These are phyloP conservation scores for Microdochium trichocladiopsis DNA, from an alignment of 2,329 filamentous ascomycete species.

Conservation along the genomic window DNA sequence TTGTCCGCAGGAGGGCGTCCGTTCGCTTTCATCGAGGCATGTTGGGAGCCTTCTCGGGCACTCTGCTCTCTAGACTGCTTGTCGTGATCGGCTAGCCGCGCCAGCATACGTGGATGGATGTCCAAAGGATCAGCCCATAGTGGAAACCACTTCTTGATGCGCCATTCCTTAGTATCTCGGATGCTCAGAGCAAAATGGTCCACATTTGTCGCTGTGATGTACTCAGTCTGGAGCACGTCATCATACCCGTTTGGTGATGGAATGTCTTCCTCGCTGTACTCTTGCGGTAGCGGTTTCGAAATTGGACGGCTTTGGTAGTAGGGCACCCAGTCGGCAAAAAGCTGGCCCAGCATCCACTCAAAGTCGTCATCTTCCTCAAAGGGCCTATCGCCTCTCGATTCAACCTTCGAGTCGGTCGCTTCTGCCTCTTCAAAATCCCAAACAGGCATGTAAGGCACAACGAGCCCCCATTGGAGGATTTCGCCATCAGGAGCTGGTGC, in stretches of 20 bases:
- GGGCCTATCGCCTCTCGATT: neutral
- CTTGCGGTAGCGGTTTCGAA: constrained; percentile 16
- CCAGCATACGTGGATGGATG: constrained; percentile 1
- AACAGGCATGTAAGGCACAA: neutral
- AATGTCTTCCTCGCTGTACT: constrained; percentile 21
- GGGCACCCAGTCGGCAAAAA: neutral
- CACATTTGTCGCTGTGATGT: constrained; percentile 17
- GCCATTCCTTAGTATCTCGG: constrained; percentile 21
- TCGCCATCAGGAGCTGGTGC: neutral
- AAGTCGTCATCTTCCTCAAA: neutral
- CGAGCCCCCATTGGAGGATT: neutral
- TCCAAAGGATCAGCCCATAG: constrained; percentile 12
- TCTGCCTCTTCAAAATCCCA: neutral
- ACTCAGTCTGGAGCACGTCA: constrained; percentile 19
- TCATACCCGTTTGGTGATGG: constrained; percentile 20
- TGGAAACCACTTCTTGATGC: constrained; percentile 18
- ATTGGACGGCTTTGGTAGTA: constrained; percentile 11
- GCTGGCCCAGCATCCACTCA: neutral
- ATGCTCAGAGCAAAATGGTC: constrained; percentile 21
- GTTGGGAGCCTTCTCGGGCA: neutral
- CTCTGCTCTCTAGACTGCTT: neutral
- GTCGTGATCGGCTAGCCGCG: neutral
- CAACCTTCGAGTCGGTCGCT: neutral
- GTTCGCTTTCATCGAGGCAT: neutral
- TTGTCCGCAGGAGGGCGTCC: neutral